phyloP scores from a whole-genome alignment of 148 eudicot genomes.

The Arctostaphylos glauca region DNA sequence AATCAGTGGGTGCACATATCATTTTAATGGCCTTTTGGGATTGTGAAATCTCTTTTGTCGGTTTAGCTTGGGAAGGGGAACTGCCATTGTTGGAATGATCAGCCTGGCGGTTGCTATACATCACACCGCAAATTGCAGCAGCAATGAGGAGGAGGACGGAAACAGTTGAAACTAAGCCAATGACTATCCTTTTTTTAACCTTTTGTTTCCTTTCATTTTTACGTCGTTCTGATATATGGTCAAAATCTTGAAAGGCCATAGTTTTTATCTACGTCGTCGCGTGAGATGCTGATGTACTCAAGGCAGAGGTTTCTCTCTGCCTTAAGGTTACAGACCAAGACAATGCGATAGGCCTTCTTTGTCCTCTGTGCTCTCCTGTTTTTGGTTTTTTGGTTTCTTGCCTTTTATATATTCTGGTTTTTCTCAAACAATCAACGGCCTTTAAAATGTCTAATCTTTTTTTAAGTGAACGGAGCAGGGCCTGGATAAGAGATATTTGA shows the following conservation, averaged over 20 bases:
- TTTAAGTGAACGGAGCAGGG: conserved; percentile 14
- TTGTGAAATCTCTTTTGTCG: conserved; percentile 5
- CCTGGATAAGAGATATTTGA: conserved; percentile 45
- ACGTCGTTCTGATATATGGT: conserved; percentile 60
- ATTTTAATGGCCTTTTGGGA: conserved; percentile 37
- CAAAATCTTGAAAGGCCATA: conserved; percentile 80
- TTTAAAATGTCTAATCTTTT: conserved; percentile 19
- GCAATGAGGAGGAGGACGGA: conserved; percentile 39
- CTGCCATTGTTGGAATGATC: background rate
- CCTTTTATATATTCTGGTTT: conserved; percentile 19
- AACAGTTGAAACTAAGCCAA: conserved; percentile 21
- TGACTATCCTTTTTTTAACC: conserved; percentile 32
- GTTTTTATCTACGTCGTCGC: background rate
- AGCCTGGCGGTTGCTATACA: conserved; percentile 19
- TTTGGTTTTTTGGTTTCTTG: conserved; percentile 19
- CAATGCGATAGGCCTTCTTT: background rate
- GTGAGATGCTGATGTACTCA: background rate
- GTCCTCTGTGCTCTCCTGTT: background rate
- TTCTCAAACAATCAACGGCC: background rate
- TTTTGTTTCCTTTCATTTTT: conserved; percentile 46
- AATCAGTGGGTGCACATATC: conserved; percentile 58
- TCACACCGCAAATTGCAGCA: conserved; percentile 35
- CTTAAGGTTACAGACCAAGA: conserved; percentile 1
- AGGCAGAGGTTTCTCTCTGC: conserved; percentile 18
- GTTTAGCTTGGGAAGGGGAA: background rate